Evolutionary conservation across 768 basidiomycete species (phyloP).

Genomic region (Tylopilus subfusipes): DNA sequence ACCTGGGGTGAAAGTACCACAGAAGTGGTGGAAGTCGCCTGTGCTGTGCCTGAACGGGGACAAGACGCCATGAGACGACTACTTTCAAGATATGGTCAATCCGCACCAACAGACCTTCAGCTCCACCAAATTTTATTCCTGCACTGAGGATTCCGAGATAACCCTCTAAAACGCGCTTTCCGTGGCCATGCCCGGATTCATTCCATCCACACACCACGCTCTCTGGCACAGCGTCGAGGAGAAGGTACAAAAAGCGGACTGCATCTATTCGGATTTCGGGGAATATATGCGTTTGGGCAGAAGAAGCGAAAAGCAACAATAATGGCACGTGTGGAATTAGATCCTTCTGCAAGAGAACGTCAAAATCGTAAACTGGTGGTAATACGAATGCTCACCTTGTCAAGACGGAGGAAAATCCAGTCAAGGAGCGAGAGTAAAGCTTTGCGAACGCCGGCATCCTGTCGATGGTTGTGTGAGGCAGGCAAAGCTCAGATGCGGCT

Average conservation of each 20-base stretch:
- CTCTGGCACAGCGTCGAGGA: constrained; percentile 67
- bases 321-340: constrained; percentile 71
- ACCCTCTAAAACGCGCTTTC: constrained; percentile 67
- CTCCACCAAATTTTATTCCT: constrained; percentile 58
- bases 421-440: constrained; percentile 60
- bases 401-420: constrained; percentile 69
- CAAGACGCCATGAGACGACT: background rate
- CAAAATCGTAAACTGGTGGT: background rate
- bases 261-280: constrained; percentile 93
- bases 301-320: constrained; percentile 81
- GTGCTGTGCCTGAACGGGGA: constrained; percentile 21
- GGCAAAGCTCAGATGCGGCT: background rate
- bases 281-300: constrained; percentile 92
- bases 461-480: constrained; percentile 2
- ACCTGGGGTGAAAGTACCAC: constrained; percentile 65
- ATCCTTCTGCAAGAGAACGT: constrained; percentile 47
- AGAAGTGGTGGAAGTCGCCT: constrained; percentile 59
- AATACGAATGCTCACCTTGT: constrained; percentile 41
- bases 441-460: constrained; percentile 84
- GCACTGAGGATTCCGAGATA: constrained; percentile 77
- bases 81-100: background rate
- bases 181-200: constrained; percentile 46
- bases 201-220: constrained; percentile 69
- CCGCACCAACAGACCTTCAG: constrained; percentile 41
- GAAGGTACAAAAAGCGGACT: constrained; percentile 70